A percentile compares a stretch with the other conserved stretches of the same genome.
Evolutionary conservation across 306 rosid species (phyloP).

Genomic region (Cicer pinnatifidum): DNA sequence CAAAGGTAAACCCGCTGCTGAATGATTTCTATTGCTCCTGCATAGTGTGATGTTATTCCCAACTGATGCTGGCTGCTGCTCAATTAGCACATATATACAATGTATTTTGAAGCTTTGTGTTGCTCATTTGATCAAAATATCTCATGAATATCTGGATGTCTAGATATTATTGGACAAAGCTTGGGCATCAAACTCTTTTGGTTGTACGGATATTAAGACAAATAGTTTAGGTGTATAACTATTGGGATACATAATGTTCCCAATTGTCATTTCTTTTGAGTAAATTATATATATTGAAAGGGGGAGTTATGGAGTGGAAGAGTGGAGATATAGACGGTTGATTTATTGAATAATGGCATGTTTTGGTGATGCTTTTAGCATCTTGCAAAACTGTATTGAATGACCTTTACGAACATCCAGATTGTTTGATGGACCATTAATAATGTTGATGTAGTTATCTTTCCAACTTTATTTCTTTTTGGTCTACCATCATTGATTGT

Average conservation of each 20-base stretch:
- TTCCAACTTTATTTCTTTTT: background rate
- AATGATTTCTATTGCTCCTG: background rate
- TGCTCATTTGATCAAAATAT: background rate
- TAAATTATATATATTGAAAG: conserved; percentile 6
- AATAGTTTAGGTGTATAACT: background rate
- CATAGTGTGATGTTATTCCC: background rate
- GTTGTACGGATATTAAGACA: background rate
- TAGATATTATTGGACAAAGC: conserved; percentile 3
- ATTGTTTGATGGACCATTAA: background rate
- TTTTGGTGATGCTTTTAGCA: background rate
- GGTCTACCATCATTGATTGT: background rate
- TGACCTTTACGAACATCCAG: background rate
- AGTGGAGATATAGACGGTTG: background rate
- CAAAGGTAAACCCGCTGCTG: background rate
- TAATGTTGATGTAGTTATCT: background rate
- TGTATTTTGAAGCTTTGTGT: background rate
- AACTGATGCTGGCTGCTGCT: background rate
- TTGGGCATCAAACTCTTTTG: background rate
- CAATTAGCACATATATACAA: background rate
- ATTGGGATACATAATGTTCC: background rate
- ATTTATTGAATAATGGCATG: conserved; percentile 1
- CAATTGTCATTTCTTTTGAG: background rate
- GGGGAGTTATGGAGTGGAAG: background rate
- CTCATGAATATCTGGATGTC: background rate
- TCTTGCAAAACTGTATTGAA: too few species aligned